Base-by-base conservation (phyloP, 345 rosid genomes). In the Salix suchowensis region DNA sequence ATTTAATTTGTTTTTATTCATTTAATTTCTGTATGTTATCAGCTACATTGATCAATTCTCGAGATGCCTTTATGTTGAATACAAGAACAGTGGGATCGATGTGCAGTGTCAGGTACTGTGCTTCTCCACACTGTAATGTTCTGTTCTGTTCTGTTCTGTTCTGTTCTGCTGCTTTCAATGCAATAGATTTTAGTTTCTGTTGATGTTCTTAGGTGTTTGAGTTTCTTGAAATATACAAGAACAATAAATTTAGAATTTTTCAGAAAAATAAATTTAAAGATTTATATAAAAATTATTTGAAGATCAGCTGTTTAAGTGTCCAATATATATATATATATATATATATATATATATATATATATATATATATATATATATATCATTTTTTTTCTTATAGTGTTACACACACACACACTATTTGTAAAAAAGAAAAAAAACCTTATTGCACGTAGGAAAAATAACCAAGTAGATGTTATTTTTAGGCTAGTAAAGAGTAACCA, bases 11-110 rank as follows among this genome's bases (percentile, higher is more conserved):
- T 60, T 61, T 44, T 68, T 50, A 40, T 40, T 32, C 24, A 9
- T 37, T 28, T 15, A 28, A 2, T 67, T 26, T 30, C 28, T 77
- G 70, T 15, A 75, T 72, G 42, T 70, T 78, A 64, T 61, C 88
- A 93, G 98, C 82, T 96, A 92, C 19, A 81, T 93, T n/a, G 99
- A 96, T 86, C 96, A 96, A 55, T 90, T 93, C 85, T 88, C 99
- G 4, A 93, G 89, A 83, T 88, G 92, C 80, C 91, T 96, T 1
- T 86, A 96, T 86, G 99, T 96, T 73, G 99, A 93, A 82, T 92
- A 96, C 84, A 91, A 90, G 87, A 89, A 87, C 21, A 88, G 83
- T 46, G 99, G 98, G 74, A 93, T 96, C 2, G 88, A 85, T 73
- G 89, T 87, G 48, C 89, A 87, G 75, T 87, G 92, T 78, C 96